A percentile compares a stretch with the other conserved stretches of the same genome.
phyloP scores from a whole-genome alignment of 805 yeast species.

The Nakazawaea siamensis region DNA sequence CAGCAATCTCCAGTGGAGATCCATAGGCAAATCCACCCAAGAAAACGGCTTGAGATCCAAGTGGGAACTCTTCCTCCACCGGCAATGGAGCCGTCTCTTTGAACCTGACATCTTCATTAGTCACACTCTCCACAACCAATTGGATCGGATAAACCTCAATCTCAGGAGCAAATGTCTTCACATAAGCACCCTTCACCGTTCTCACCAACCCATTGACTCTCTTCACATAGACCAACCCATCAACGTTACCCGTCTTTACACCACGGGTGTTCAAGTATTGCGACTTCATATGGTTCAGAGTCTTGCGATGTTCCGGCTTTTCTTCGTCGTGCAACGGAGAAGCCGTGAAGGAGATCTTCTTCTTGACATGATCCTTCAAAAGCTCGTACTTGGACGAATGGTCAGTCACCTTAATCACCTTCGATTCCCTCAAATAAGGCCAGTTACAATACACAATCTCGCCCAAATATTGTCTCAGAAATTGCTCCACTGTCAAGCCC shows the following conservation, averaged over 20 bases:
- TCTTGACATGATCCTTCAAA: conserved; percentile 20
- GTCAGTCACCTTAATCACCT: conserved; percentile 56
- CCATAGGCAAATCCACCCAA: conserved; percentile 88
- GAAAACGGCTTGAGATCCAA: conserved; percentile 62
- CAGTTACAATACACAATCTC: conserved; percentile 68
- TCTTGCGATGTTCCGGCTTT: conserved; percentile 33
- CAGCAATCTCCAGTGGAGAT: conserved; percentile 59
- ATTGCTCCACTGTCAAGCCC: conserved; percentile 50
- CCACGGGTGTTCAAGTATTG: conserved; percentile 51
- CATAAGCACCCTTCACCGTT: conserved; percentile 62
- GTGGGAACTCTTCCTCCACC: conserved; percentile 75
- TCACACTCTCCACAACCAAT: conserved; percentile 66
- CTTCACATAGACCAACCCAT: conserved; percentile 59
- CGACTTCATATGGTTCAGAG: conserved; percentile 29
- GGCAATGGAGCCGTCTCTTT: conserved; percentile 68
- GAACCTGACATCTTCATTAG: conserved; percentile 67
- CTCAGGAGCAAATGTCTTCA: conserved; percentile 54
- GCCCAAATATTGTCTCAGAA: conserved; percentile 55
- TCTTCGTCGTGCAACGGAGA: conserved; percentile 40
- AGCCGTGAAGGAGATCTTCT: conserved; percentile 17
- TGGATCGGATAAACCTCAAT: conserved; percentile 67
- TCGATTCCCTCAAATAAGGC: conserved; percentile 87
- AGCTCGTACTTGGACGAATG: conserved; percentile 38
- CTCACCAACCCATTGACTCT: conserved; percentile 75
- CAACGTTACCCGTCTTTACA: conserved; percentile 43